Conservation (phyloP, 116 monocot species). For the Dioscorea cayenensis region DNA sequence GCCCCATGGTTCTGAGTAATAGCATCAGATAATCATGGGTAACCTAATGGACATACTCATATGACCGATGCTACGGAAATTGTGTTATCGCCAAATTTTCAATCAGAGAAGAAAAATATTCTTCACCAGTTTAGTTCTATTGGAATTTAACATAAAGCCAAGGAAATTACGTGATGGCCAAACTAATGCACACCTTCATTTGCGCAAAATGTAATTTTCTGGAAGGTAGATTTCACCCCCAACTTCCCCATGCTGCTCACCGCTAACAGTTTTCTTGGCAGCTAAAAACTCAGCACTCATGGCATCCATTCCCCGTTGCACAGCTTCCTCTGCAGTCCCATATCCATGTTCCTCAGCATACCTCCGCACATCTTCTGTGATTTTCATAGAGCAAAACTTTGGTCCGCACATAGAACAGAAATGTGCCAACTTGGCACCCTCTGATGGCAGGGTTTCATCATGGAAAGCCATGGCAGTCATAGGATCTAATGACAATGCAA, state of each 20-base stretch:
- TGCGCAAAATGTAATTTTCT: conserved; percentile 39
- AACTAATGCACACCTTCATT: conserved; percentile 29
- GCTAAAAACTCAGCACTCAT: conserved; percentile 91
- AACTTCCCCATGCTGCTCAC: conserved; percentile 93
- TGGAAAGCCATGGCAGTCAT: conserved; percentile 95
- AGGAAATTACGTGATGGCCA: background rate
- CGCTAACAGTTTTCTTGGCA: conserved; percentile 90
- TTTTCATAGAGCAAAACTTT: conserved; percentile 98
- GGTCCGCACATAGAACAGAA: conserved; percentile 99
- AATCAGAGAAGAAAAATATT: background rate
- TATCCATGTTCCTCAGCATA: conserved; percentile 98
- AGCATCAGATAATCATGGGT: too few species aligned
- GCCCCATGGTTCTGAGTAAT: too few species aligned
- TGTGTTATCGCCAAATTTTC: too few species aligned
- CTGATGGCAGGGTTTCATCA: conserved; percentile 90
- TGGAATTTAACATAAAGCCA: background rate
- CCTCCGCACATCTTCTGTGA: conserved; percentile 92
- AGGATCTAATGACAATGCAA: conserved; percentile 88
- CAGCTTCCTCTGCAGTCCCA: conserved; percentile 83
- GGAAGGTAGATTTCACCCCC: conserved; percentile 96
- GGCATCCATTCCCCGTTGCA: conserved; percentile 75
- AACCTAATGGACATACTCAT: too few species aligned
- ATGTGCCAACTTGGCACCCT: conserved; percentile 96
- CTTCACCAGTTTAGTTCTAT: background rate
- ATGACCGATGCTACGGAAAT: too few species aligned